These are phyloP conservation scores for Penicillium ochrochloron DNA, from an alignment of 495 filamentous ascomycete genomes.

Conservation along the genomic window DNA sequence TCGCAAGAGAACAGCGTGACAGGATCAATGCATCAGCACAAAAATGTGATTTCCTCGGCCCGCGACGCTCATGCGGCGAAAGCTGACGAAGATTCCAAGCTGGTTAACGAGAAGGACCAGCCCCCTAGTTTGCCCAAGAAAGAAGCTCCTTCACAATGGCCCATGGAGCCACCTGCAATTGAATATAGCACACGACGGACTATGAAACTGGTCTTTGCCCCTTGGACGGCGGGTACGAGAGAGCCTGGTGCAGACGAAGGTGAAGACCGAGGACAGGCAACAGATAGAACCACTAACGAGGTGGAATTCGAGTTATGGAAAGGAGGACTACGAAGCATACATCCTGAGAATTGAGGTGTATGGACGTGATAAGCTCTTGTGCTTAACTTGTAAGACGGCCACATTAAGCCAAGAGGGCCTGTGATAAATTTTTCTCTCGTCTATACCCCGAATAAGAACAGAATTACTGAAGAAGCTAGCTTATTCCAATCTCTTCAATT, in stretches of 20 bases:
- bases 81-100: neutral
- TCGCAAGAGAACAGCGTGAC: constrained; percentile 1
- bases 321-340: constrained; percentile 46
- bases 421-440: neutral
- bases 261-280: neutral
- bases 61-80: constrained; percentile 12
- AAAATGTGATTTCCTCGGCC: constrained; percentile 10
- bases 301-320: constrained; percentile 58
- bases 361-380: neutral
- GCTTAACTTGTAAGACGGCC: neutral
- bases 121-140: neutral
- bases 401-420: neutral
- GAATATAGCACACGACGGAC: constrained; percentile 52
- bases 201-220: constrained; percentile 82
- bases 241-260: neutral
- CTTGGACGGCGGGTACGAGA: constrained; percentile 56
- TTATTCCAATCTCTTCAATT: neutral
- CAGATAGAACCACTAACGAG: constrained; percentile 28
- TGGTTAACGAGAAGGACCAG: constrained; percentile 1
- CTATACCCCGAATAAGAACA: constrained; percentile 4
- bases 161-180: neutral
- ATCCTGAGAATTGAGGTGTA: constrained; percentile 14
- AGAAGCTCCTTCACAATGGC: neutral
- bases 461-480: neutral
- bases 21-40: neutral